These are phyloP conservation scores for Populus pruinosa DNA, from an alignment of 345 rosid species.

Conservation along the genomic window DNA sequence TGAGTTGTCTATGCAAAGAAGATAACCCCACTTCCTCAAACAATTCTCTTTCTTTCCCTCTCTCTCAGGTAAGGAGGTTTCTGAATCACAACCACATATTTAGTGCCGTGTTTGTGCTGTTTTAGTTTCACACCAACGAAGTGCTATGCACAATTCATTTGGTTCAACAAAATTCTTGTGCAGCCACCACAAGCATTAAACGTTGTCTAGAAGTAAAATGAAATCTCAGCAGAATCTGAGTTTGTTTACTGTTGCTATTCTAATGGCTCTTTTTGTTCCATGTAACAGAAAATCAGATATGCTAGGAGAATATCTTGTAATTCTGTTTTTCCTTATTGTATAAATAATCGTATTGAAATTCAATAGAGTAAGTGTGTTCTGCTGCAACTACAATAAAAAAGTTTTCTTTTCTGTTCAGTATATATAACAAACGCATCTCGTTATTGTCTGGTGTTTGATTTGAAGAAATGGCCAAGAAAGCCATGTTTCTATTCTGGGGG, in stretches of 20 bases:
- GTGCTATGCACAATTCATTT: not conserved
- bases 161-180: not conserved
- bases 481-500: not conserved
- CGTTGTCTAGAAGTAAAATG: too few species aligned
- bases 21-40: not conserved
- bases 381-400: too few species aligned
- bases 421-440: not conserved
- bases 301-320: too few species aligned
- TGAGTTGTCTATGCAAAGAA: not conserved
- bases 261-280: too few species aligned
- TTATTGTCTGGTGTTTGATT: not conserved
- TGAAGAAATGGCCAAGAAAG: not conserved
- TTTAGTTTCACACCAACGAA: not conserved
- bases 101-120: not conserved
- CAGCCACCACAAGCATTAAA: not conserved
- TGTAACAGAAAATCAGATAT: too few species aligned
- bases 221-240: too few species aligned
- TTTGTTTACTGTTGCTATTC: too few species aligned
- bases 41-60: not conserved
- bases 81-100: not conserved
- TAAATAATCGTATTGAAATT: too few species aligned
- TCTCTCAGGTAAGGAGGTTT: not conserved
- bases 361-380: too few species aligned
- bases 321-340: too few species aligned
- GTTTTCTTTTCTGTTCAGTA: too few species aligned